A percentile compares a stretch with the other conserved stretches of the same genome.
Evolutionary conservation across 371 early-diverging fungal genomes (phyloP).

Genomic region (Nosema muscidifuracis): DNA sequence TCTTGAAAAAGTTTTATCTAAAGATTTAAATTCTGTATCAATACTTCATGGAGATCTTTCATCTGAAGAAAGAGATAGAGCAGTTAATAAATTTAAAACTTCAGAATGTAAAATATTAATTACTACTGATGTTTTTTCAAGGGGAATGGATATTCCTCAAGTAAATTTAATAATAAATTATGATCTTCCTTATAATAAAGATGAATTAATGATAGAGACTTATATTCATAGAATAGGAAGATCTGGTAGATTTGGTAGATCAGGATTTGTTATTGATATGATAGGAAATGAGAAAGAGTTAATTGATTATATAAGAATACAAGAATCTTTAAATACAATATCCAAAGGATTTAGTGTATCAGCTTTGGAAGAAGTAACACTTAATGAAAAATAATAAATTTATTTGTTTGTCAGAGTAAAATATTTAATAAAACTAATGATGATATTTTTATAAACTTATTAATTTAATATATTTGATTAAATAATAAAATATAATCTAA

Average conservation of each 20-base stretch:
- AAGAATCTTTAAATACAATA: constrained; percentile 22
- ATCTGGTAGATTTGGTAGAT: constrained; percentile 97
- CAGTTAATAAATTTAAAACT: constrained; percentile 81
- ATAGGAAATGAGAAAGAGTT: constrained; percentile 63
- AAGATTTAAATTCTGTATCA: constrained; percentile 73
- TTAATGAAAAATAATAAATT: neutral
- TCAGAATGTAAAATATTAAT: constrained; percentile 79
- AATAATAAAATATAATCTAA: too few species aligned
- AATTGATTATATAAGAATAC: constrained; percentile 30
- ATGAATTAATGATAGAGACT: constrained; percentile 66
- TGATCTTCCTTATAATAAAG: constrained; percentile 69
- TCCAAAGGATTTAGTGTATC: constrained; percentile 49
- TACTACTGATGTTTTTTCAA: constrained; percentile 61
- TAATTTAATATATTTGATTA: too few species aligned
- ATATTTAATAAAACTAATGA: too few species aligned
- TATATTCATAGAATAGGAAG: constrained; percentile 78
- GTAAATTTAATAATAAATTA: constrained; percentile 92
- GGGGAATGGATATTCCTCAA: constrained; percentile 66
- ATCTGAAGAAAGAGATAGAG: constrained; percentile 73
- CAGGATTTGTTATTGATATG: constrained; percentile 94
- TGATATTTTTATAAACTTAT: too few species aligned
- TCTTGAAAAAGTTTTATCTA: constrained; percentile 69
- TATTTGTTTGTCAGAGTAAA: too few species aligned
- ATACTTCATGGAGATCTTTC: constrained; percentile 78
- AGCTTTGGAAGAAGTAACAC: constrained; percentile 28